phyloP scores from a whole-genome alignment of 208 protist genomes.

The Trypanosoma scelopori region DNA sequence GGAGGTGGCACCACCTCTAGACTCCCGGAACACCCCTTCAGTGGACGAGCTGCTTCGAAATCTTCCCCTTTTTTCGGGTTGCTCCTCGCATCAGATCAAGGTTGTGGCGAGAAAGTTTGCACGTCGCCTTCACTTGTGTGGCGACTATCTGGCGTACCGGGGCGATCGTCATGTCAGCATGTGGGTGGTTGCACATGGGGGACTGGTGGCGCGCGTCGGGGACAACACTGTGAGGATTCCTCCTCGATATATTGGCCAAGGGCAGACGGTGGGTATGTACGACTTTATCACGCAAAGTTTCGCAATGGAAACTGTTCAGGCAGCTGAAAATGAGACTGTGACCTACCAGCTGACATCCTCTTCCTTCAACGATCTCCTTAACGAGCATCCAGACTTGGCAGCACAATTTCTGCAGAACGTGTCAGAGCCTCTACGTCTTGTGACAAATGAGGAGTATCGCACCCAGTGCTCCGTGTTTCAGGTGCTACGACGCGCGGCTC shows the following conservation, averaged over 20 bases:
- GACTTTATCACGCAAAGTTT: conserved; percentile 73
- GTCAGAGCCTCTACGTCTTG: conserved; percentile 65
- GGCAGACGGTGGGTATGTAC: conserved; percentile 79
- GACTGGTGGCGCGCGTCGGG: conserved; percentile 49
- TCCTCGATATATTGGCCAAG: conserved; percentile 51
- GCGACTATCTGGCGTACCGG: conserved; percentile 69
- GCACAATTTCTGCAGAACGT: conserved; percentile 79
- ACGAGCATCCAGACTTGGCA: conserved; percentile 68
- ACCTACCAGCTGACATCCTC: conserved; percentile 78
- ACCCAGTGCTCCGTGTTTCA: conserved; percentile 39
- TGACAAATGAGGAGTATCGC: conserved; percentile 65
- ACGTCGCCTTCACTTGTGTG: conserved; percentile 54
- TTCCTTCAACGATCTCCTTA: conserved; percentile 70
- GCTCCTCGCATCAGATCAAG: conserved; percentile 70
- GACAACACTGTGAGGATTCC: conserved; percentile 56
- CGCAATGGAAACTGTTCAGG: conserved; percentile 69
- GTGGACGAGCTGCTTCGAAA: conserved; percentile 62
- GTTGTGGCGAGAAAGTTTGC: conserved; percentile 60
- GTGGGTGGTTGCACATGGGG: conserved; percentile 68
- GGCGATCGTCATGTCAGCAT: conserved; percentile 62
- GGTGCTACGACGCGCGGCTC: conserved; percentile 46
- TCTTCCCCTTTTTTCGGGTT: conserved; percentile 76
- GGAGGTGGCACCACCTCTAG: conserved; percentile 45
- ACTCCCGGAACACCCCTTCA: conserved; percentile 36
- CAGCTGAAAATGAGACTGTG: conserved; percentile 63